Percentiles rank a stretch among this genome's conserved stretches.
Conservation (phyloP, 805 yeast species). For the Geotrichum ghanense region DNA sequence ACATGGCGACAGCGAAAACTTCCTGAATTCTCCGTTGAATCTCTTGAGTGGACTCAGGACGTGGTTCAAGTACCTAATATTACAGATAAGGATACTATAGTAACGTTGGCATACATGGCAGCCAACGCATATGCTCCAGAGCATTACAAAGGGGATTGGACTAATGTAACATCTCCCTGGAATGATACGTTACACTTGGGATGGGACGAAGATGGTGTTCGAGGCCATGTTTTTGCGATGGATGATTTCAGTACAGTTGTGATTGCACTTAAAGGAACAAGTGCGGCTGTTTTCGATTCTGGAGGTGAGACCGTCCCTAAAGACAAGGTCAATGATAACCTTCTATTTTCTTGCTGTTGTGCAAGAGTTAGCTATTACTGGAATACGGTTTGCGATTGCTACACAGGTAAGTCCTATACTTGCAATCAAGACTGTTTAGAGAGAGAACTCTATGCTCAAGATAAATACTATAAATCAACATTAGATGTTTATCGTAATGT, state of each 20-base stretch:
- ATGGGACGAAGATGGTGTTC: conserved; percentile 73
- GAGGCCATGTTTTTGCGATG: conserved; percentile 83
- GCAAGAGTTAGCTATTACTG: conserved; percentile 85
- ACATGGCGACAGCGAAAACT: conserved; percentile 3
- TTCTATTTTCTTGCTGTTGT: conserved; percentile 90
- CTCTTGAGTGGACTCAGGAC: conserved; percentile 54
- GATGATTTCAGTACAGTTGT: conserved; percentile 48
- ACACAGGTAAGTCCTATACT: conserved; percentile 59
- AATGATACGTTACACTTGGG: conserved; percentile 57
- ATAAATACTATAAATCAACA: conserved; percentile 72
- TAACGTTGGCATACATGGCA: conserved; percentile 71
- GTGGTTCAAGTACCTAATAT: conserved; percentile 58
- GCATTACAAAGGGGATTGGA: conserved; percentile 79
- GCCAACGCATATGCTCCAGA: conserved; percentile 80
- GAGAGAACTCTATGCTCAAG: conserved; percentile 57
- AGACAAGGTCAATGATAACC: conserved; percentile 80
- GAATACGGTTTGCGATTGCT: conserved; percentile 95
- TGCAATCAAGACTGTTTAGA: conserved; percentile 86
- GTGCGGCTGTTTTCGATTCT: conserved; percentile 54
- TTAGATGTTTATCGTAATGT: conserved; percentile 70
- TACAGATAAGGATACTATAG: conserved; percentile 58
- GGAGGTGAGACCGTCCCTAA: conserved; percentile 61
- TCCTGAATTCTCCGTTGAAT: conserved; percentile 4
- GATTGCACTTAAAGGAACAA: conserved; percentile 81
- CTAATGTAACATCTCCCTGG: conserved; percentile 58